These are phyloP conservation scores for Hyphopichia burtonii DNA, from an alignment of 1,139 yeast genomes.

Conservation along the genomic window DNA sequence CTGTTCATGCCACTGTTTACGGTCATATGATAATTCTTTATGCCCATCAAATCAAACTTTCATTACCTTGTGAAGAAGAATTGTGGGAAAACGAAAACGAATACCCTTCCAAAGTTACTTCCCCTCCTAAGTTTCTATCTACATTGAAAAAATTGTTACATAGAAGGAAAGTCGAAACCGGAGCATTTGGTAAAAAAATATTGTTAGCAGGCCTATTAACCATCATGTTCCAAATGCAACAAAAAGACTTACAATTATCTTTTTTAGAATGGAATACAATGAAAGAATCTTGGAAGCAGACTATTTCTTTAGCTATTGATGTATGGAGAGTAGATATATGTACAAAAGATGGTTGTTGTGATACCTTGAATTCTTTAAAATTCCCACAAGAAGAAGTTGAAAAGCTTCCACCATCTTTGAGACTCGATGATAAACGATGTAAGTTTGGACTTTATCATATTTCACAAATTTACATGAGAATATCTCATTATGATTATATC, in stretches of 20 bases:
- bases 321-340: conserved; percentile 49
- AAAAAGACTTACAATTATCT: conserved; percentile 55
- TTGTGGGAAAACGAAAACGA: conserved; percentile 25
- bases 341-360: conserved; percentile 28
- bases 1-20: conserved; percentile 32
- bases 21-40: conserved; percentile 27
- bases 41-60: conserved; percentile 30
- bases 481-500: conserved; percentile 70
- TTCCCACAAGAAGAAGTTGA: conserved; percentile 4
- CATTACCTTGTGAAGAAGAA: conserved; percentile 31
- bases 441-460: conserved; percentile 58
- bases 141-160: conserved; percentile 58
- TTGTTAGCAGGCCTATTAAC: conserved; percentile 66
- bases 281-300: conserved; percentile 35
- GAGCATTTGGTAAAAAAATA: conserved; percentile 60
- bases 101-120: background rate
- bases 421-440: conserved; percentile 37
- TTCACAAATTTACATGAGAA: conserved; percentile 62
- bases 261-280: conserved; percentile 14
- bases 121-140: conserved; percentile 39
- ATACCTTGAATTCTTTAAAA: conserved; percentile 20
- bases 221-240: conserved; percentile 71
- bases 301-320: conserved; percentile 59
- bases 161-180: conserved; percentile 48
- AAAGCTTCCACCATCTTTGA: conserved; percentile 2